Evolutionary conservation across 805 yeast species (phyloP).

Genomic region (Hanseniaspora mollemarum): DNA sequence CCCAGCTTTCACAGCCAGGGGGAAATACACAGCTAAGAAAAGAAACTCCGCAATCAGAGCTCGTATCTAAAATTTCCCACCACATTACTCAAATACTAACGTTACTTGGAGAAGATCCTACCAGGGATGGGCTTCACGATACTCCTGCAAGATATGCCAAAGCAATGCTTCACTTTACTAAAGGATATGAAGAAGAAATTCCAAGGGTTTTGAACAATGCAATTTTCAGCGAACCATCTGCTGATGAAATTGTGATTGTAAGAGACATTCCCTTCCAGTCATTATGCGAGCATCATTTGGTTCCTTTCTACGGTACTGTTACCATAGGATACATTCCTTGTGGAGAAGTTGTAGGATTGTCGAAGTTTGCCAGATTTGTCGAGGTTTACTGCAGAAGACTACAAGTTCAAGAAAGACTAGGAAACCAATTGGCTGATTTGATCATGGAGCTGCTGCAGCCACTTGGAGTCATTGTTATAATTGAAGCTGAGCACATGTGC

Average conservation of each 20-base stretch:
- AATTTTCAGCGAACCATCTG: conserved; percentile 85
- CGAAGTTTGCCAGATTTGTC: conserved; percentile 87
- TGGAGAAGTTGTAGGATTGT: conserved; percentile 80
- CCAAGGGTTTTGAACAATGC: conserved; percentile 79
- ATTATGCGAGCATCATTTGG: conserved; percentile 93
- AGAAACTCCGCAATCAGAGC: background rate
- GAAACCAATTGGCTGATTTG: conserved; percentile 96
- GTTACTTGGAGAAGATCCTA: conserved; percentile 85
- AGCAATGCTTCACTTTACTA: conserved; percentile 90
- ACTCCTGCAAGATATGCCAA: conserved; percentile 95
- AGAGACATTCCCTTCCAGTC: conserved; percentile 87
- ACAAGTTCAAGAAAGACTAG: conserved; percentile 95
- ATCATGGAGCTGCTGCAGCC: conserved; percentile 82
- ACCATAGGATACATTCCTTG: conserved; percentile 97
- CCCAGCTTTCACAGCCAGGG: conserved; percentile 1
- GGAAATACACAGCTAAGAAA: conserved; percentile 3
- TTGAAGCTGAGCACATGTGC: conserved; percentile 97
- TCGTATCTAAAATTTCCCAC: conserved; percentile 5
- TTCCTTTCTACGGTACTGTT: conserved; percentile 93
- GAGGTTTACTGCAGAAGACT: conserved; percentile 93
- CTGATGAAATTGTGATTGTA: conserved; percentile 97
- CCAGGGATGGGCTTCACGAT: conserved; percentile 78
- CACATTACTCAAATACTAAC: conserved; percentile 41
- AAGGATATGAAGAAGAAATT: conserved; percentile 91
- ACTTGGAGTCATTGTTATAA: conserved; percentile 94